phyloP scores from a whole-genome alignment of 2,329 filamentous ascomycete species.

The Cercospora beticola region DNA sequence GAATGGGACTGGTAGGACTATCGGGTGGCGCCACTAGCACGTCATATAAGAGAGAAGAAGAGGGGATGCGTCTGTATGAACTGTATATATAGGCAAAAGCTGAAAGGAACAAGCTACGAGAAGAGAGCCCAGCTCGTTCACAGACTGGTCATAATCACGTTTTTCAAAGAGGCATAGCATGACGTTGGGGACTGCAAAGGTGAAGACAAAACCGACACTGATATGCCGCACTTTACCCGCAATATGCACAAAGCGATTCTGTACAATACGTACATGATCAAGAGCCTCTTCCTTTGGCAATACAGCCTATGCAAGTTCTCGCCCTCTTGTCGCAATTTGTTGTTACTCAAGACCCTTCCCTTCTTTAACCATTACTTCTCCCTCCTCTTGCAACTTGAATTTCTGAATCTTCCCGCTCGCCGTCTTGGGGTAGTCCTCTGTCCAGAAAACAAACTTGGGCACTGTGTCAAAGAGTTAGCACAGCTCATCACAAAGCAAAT shows the following conservation, averaged over 20 bases:
- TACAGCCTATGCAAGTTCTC: neutral
- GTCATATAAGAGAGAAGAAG: neutral
- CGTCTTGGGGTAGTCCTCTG: conserved; percentile 85
- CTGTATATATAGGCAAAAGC: neutral
- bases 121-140: neutral
- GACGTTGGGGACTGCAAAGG: too few relatives aligned
- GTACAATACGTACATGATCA: neutral
- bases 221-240: neutral
- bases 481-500: neutral
- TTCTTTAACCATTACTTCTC: conserved; percentile 49
- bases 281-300: too few relatives aligned
- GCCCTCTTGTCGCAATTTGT: neutral
- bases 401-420: conserved; percentile 97
- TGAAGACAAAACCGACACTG: neutral
- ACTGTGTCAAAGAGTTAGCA: conserved; percentile 46
- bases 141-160: neutral
- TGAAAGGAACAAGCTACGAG: neutral
- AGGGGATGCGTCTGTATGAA: neutral
- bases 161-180: neutral
- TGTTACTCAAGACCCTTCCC: conserved; percentile 32
- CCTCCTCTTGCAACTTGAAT: conserved; percentile 75
- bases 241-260: neutral
- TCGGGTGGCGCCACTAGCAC: neutral
- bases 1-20: neutral
- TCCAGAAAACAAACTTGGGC: conserved; percentile 87